A percentile compares a stretch with the other conserved stretches of the same genome.
These are phyloP conservation scores for Alternaria burnsii DNA, from an alignment of 2,329 filamentous ascomycete species.

Conservation along the genomic window DNA sequence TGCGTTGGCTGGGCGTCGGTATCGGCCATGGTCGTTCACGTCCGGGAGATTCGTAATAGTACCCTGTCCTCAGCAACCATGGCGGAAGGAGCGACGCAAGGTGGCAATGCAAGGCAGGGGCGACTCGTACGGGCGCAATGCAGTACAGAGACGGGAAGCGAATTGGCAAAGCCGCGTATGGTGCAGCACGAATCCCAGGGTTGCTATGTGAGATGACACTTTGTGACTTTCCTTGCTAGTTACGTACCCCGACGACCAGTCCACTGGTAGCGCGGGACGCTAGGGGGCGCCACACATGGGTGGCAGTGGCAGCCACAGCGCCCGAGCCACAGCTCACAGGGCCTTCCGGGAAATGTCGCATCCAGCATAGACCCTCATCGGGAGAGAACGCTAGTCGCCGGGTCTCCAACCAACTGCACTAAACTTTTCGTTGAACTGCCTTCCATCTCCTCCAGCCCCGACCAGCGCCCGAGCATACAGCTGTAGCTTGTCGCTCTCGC, in stretches of 20 bases:
- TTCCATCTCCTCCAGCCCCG: constrained; percentile 28
- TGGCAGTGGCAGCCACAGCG: constrained; percentile 1
- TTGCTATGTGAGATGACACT: constrained; percentile 26
- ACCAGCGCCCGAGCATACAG: constrained; percentile 31
- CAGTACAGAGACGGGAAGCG: constrained; percentile 4
- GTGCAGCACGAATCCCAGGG: neutral
- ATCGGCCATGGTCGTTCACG: constrained; percentile 47
- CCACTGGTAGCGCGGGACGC: constrained; percentile 7
- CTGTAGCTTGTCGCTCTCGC: constrained; percentile 13
- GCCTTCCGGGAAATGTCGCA: constrained; percentile 17
- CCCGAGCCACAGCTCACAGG: neutral
- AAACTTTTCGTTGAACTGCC: constrained; percentile 46
- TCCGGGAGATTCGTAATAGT: constrained; percentile 24
- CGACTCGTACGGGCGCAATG: constrained; percentile 12
- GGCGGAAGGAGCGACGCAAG: constrained; percentile 26
- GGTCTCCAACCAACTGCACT: constrained; percentile 31
- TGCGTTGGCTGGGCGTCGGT: constrained; percentile 28
- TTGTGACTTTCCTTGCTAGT: constrained; percentile 36
- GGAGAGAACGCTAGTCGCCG: constrained; percentile 23
- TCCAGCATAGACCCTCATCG: constrained; percentile 13
- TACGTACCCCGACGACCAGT: constrained; percentile 29
- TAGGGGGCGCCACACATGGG: constrained; percentile 1
- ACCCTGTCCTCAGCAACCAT: constrained; percentile 35
- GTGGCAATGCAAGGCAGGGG: constrained; percentile 11
- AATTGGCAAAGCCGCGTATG: neutral